Conservation (phyloP, 495 filamentous ascomycete genomes). For the Terfezia claveryi region DNA sequence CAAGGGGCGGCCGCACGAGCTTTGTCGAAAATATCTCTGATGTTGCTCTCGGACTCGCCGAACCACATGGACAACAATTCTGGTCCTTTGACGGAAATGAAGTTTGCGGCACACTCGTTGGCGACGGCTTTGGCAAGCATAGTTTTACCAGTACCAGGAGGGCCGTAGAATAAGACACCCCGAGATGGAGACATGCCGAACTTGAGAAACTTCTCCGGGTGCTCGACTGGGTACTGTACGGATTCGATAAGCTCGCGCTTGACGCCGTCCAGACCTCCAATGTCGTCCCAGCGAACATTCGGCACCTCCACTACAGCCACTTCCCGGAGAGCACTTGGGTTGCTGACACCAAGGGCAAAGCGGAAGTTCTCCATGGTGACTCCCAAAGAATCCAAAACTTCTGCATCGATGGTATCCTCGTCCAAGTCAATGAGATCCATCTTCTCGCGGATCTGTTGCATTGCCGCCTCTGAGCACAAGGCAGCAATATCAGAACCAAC, state of each 20-base stretch:
- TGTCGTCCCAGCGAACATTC: conserved; percentile 98
- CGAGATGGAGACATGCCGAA: conserved; percentile 95
- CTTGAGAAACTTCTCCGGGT: conserved; percentile 99
- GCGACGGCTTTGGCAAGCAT: conserved; percentile 97
- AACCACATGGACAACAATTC: conserved; percentile 99
- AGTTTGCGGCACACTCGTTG: conserved; percentile 98
- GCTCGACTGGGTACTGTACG: conserved; percentile 97
- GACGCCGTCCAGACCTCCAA: conserved; percentile 93
- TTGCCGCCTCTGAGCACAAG: conserved; percentile 96
- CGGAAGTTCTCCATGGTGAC: conserved; percentile 99
- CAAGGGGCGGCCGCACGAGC: conserved; percentile 94
- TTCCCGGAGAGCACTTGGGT: conserved; percentile 94
- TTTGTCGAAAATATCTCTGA: conserved; percentile 99
- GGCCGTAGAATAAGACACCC: conserved; percentile 95
- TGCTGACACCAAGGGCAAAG: conserved; percentile 89
- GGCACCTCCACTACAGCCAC: conserved; percentile 97
- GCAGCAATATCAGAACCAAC: conserved; percentile 96
- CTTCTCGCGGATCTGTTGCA: conserved; percentile 99
- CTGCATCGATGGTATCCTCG: conserved; percentile 95
- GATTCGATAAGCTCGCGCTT: conserved; percentile 99
- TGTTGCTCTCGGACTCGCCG: conserved; percentile 99
- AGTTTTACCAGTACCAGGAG: conserved; percentile 98
- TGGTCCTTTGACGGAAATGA: conserved; percentile 96
- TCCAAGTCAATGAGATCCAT: conserved; percentile 99
- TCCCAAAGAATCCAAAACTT: conserved; percentile 91